Evolutionary conservation across 306 rosid genomes (phyloP), one percentile per base, ranked within the genome.

Genomic region (Gynostemma pentaphyllum): DNA sequence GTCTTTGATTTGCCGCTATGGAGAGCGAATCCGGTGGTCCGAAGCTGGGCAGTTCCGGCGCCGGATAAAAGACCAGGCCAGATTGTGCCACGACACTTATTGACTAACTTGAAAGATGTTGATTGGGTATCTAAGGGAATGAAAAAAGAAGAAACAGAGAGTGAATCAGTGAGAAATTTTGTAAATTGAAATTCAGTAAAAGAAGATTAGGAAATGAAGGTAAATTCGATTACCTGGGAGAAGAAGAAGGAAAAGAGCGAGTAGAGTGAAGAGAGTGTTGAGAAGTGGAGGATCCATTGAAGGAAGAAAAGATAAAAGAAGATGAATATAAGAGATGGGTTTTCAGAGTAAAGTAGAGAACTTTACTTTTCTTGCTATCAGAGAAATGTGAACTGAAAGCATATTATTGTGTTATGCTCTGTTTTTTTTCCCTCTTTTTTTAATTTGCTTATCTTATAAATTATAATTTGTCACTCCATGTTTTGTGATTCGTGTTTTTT

Each of bases 1-100:
- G 79, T 85, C 70, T 50, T 77, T 14, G 91, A 85, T 46, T 82
- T 67, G 53, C 91, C 95, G 30, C 71, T 73, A 0, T 36, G 42
- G 26, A 91, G 95, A 1, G 75, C 10, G 73, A 91, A 91, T 44
- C 97, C 97, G 54, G 95, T 85, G 69, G 87, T 84, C 2, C 96
- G 81, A n/a, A 80, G 86, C 69, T 68, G 87, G 16, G 87, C 75
- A 26, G 89, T 80, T 24, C 47, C 73, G 37, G 96, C 91, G 69
- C 97, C 96, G 68, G 97, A 91, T 32, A 87, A 87, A 2, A 85
- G 41, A 0, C 97, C 96, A 0, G 97, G 97, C 97, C 96, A 91
- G 62, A 91, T 72, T 3, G 87, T 77, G 79, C 67, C 37, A 48
- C 87, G 92, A 68, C 97, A 91, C 87, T 78, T 87, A 85, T 91